phyloP scores from a whole-genome alignment of 805 yeast genomes.

The Candida alai region DNA sequence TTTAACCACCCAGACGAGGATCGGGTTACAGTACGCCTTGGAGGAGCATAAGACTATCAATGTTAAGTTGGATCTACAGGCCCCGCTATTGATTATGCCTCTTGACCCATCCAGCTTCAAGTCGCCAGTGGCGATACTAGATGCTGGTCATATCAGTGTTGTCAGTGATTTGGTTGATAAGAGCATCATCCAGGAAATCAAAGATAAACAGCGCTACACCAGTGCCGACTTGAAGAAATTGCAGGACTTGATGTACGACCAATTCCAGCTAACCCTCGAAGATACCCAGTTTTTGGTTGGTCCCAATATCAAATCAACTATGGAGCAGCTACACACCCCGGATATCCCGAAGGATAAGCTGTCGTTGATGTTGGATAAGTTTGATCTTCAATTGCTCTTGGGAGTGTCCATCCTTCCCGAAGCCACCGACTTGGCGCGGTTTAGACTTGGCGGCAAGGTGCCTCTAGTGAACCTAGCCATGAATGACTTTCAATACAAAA shows the following conservation, averaged over 20 bases:
- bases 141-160: constrained; percentile 92
- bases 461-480: constrained; percentile 69
- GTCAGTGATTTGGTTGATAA: constrained; percentile 75
- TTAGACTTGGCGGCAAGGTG: constrained; percentile 71
- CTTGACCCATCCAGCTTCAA: constrained; percentile 72
- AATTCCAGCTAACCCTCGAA: constrained; percentile 68
- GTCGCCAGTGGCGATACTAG: constrained; percentile 86
- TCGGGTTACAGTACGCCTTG: constrained; percentile 89
- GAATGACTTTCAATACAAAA: constrained; percentile 87
- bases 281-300: constrained; percentile 91
- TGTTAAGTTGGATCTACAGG: constrained; percentile 83
- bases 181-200: constrained; percentile 63
- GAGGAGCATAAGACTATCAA: constrained; percentile 92
- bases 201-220: constrained; percentile 54
- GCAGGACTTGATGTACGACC: constrained; percentile 83
- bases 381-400: constrained; percentile 67
- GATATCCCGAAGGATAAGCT: constrained; percentile 30
- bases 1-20: constrained; percentile 79
- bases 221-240: constrained; percentile 72
- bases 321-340: constrained; percentile 59
- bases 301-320: constrained; percentile 70
- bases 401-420: constrained; percentile 85
- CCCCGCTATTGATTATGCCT: constrained; percentile 87
- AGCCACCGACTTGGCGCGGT: constrained; percentile 66
- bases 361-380: constrained; percentile 68